Evolutionary conservation across 176 grass and related monocot species (phyloP).

Genomic region (Tillandsia leiboldiana): DNA sequence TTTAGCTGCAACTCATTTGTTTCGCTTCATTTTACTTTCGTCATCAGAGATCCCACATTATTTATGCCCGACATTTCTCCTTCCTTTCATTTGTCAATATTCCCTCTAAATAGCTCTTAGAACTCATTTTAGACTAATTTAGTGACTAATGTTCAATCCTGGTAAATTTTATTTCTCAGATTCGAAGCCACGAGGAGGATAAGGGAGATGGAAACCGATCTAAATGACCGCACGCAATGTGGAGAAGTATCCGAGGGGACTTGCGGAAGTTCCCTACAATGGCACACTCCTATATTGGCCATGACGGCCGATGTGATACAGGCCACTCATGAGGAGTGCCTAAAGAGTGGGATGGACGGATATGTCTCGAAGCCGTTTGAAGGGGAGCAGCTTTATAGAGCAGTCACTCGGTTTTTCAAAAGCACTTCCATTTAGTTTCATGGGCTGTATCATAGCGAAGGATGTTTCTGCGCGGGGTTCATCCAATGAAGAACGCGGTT

Average conservation of each 20-base stretch:
- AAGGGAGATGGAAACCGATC: constrained; percentile 64
- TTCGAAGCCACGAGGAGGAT: constrained; percentile 91
- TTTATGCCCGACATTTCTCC: background rate
- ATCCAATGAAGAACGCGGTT: constrained; percentile 5
- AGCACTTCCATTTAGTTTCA: constrained; percentile 22
- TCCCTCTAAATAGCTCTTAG: background rate
- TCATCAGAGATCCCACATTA: background rate
- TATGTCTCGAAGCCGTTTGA: constrained; percentile 98
- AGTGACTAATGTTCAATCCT: background rate
- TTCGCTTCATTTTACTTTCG: constrained; percentile 18
- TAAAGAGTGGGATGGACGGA: constrained; percentile 83
- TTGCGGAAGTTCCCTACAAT: constrained; percentile 31
- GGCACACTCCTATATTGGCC: constrained; percentile 88
- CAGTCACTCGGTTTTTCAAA: constrained; percentile 88
- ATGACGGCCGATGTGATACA: constrained; percentile 99
- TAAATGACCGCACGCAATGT: constrained; percentile 57
- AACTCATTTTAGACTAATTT: constrained; percentile 1
- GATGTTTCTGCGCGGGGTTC: constrained; percentile 26
- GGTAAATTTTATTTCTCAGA: constrained; percentile 30
- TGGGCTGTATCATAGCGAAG: constrained; percentile 43
- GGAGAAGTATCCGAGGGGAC: constrained; percentile 40
- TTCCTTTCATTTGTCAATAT: background rate
- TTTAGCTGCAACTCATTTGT: constrained; percentile 2
- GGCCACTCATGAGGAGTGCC: constrained; percentile 86
- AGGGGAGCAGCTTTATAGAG: constrained; percentile 96